Evolutionary conservation across 1,139 yeast genomes (phyloP).

Genomic region (Groenewaldozyma sp.): DNA sequence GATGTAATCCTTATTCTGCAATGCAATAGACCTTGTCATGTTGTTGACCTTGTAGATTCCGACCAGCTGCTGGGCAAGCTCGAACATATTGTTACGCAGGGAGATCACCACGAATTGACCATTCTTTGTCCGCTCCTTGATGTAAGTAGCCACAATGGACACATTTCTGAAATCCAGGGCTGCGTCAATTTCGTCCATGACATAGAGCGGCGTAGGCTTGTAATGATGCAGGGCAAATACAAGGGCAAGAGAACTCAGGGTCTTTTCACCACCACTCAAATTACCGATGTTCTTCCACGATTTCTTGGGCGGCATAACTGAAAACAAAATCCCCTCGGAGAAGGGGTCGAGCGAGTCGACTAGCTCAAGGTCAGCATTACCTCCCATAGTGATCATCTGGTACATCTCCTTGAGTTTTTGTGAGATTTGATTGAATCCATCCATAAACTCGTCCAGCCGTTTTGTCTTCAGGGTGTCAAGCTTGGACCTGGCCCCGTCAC

Average conservation of each 20-base stretch:
- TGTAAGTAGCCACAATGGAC: slow-evolving; percentile 93
- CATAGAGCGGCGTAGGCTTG: slow-evolving; percentile 95
- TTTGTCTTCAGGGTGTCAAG: slow-evolving; percentile 66
- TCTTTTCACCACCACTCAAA: slow-evolving; percentile 96
- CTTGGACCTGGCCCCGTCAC: slow-evolving; percentile 56
- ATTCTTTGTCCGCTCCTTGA: slow-evolving; percentile 88
- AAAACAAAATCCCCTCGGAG: slow-evolving; percentile 89
- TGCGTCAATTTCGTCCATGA: slow-evolving; percentile 99
- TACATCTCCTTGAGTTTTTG: slow-evolving; percentile 92
- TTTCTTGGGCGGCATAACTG: slow-evolving; percentile 99
- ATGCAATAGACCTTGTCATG: slow-evolving; percentile 77
- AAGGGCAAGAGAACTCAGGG: slow-evolving; percentile 86
- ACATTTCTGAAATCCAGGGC: slow-evolving; percentile 96
- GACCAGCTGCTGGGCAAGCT: slow-evolving; percentile 83
- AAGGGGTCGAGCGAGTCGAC: slow-evolving; percentile 98
- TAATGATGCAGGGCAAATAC: slow-evolving; percentile 95
- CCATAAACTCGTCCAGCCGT: slow-evolving; percentile 84
- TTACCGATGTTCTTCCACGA: slow-evolving; percentile 95
- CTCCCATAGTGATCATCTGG: slow-evolving; percentile 98
- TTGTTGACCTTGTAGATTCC: slow-evolving; percentile 93
- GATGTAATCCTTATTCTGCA: slow-evolving; percentile 42
- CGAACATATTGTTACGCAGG: slow-evolving; percentile 94
- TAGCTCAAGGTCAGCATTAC: slow-evolving; percentile 93
- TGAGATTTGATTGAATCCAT: slow-evolving; percentile 81
- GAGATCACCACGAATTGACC: slow-evolving; percentile 97